Evolutionary conservation across 352 stramenopile species (phyloP).

Genomic region (Phytopythium kandeliae): DNA sequence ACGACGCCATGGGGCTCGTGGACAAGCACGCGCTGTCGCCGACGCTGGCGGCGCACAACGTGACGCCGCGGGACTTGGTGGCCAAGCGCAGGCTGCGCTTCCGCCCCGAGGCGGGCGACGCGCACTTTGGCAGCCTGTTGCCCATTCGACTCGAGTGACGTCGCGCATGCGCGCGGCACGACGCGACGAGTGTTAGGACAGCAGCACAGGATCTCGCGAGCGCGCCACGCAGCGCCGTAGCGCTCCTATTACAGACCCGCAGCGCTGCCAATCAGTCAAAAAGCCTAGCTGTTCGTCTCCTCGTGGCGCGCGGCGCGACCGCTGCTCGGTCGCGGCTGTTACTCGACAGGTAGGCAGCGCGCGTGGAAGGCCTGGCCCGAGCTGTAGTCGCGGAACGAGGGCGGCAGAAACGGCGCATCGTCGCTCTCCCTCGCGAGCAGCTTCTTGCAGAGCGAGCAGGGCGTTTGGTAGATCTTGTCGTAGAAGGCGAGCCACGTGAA

Average conservation of each 20-base stretch:
- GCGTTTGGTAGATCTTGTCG: conserved; percentile 87
- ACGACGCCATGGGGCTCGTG: conserved; percentile 58
- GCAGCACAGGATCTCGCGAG: no score
- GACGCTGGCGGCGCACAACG: conserved; percentile 21
- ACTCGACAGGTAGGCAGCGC: conserved; percentile 73
- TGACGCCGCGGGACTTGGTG: conserved; percentile 47
- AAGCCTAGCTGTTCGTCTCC: no score
- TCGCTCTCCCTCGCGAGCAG: conserved; percentile 77
- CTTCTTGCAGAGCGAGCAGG: conserved; percentile 83
- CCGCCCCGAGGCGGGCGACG: conserved; percentile 13
- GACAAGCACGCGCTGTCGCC: conserved; percentile 30
- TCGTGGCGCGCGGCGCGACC: not conserved
- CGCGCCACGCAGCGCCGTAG: no score
- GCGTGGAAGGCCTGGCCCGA: conserved; percentile 78
- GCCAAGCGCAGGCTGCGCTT: conserved; percentile 36
- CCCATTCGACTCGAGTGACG: conserved; percentile 54
- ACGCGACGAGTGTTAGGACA: conserved; percentile 2
- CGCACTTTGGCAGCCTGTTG: conserved; percentile 41
- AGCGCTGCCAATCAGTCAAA: no score
- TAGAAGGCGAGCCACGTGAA: conserved; percentile 85
- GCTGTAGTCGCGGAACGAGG: conserved; percentile 82
- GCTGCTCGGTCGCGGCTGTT: not conserved
- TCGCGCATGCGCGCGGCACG: not conserved
- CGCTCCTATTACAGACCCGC: no score
- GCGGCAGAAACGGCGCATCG: conserved; percentile 74